These are phyloP conservation scores for Pleurotus cornucopiae DNA, from an alignment of 768 basidiomycete species.

Conservation along the genomic window DNA sequence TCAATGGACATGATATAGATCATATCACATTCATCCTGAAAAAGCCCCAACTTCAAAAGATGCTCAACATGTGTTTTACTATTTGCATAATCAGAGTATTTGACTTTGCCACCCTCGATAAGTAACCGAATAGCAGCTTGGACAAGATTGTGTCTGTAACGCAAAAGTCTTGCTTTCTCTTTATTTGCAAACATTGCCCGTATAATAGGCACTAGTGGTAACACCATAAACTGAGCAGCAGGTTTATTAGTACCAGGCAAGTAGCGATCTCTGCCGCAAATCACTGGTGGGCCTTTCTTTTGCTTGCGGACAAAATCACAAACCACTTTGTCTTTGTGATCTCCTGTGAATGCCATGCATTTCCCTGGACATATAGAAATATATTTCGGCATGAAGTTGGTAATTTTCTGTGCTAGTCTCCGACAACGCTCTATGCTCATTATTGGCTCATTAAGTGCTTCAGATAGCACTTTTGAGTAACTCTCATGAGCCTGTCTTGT, in stretches of 20 bases:
- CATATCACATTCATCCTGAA: conserved; percentile 19
- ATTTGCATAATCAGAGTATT: conserved; percentile 23
- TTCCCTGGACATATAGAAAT: conserved; percentile 20
- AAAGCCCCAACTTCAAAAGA: conserved; percentile 15
- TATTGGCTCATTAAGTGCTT: conserved; percentile 16
- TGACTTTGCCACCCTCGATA: conserved; percentile 9
- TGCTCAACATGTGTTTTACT: conserved; percentile 16
- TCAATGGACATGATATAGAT: conserved; percentile 21
- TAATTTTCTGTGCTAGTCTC: conserved; percentile 14
- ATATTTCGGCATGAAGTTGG: conserved; percentile 13
- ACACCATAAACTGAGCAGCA: conserved; percentile 17
- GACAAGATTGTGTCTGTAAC: conserved; percentile 19
- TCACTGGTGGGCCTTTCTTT: conserved; percentile 4
- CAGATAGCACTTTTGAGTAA: conserved; percentile 15
- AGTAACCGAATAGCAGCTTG: conserved; percentile 16
- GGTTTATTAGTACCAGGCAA: conserved; percentile 10
- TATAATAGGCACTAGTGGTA: conserved; percentile 20
- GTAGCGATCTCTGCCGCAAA: conserved; percentile 5
- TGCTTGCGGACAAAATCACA: conserved; percentile 13
- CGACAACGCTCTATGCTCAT: conserved; percentile 12
- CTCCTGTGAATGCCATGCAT: conserved; percentile 23
- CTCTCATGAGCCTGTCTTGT: conserved; percentile 8
- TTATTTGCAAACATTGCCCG: conserved; percentile 24
- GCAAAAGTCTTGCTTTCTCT: conserved; percentile 17
- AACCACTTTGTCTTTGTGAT: conserved; percentile 4